A percentile compares a stretch with the other conserved stretches of the same genome.
phyloP scores from a whole-genome alignment of 2,329 filamentous ascomycete species.

The Aspergillus viridinutans region DNA sequence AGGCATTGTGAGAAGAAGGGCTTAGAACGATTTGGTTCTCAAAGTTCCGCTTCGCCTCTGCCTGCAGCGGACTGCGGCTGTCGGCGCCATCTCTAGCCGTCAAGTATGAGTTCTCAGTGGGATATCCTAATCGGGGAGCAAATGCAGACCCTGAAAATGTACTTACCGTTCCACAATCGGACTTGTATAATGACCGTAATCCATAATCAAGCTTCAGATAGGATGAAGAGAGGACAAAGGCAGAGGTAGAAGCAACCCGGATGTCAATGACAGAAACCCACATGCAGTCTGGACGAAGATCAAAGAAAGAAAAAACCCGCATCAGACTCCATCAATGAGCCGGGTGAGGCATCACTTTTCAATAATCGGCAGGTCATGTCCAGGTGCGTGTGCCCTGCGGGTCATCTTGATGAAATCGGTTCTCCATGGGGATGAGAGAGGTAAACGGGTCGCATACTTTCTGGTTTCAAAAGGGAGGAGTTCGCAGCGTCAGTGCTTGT shows the following conservation, averaged over 20 bases:
- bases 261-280: constrained; percentile 2
- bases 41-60: constrained; percentile 12
- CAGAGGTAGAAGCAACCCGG: not conserved
- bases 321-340: constrained; percentile 1
- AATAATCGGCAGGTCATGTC: constrained; percentile 15
- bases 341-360: constrained; percentile 24
- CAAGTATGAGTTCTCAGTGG: constrained; percentile 1
- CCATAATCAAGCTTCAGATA: constrained; percentile 5
- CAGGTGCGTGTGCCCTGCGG: constrained; percentile 13
- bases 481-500: constrained; percentile 4
- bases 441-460: constrained; percentile 21
- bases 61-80: constrained; percentile 1
- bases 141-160: not conserved
- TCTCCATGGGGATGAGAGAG: constrained; percentile 6
- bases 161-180: constrained; percentile 10
- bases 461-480: constrained; percentile 17
- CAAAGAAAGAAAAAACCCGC: constrained; percentile 2
- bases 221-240: not conserved
- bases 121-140: not conserved
- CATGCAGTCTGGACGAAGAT: constrained; percentile 3
- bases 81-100: constrained; percentile 10
- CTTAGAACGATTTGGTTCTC: constrained; percentile 17
- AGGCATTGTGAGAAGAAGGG: constrained; percentile 7
- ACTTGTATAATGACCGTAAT: constrained; percentile 7
- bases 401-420: constrained; percentile 10